Conservation (phyloP, 2,329 filamentous ascomycete species). For the Alternaria ethzedia region DNA sequence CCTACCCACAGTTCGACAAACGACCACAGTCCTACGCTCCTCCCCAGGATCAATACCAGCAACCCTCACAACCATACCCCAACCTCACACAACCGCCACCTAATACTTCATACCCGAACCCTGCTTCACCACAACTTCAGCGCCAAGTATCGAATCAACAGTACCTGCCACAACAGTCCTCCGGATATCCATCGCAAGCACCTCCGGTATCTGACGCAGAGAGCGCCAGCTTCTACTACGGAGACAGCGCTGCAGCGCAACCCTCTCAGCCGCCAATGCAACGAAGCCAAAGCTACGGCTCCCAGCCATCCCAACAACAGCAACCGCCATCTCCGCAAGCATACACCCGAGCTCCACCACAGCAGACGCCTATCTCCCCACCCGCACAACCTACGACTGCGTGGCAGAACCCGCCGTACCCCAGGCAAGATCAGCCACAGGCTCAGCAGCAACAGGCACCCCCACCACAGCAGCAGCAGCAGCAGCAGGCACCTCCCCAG, state of each 20-base stretch:
- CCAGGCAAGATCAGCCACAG: slow-evolving; percentile 35
- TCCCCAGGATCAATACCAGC: slow-evolving; percentile 41
- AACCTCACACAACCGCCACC: slow-evolving; percentile 37
- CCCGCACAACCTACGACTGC: slow-evolving; percentile 38
- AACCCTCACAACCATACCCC: slow-evolving; percentile 45
- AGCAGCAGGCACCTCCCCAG: slow-evolving; percentile 21
- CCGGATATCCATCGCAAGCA: slow-evolving; percentile 44
- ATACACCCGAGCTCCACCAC: slow-evolving; percentile 33
- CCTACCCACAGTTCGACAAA: slow-evolving; percentile 47
- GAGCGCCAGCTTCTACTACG: slow-evolving; percentile 45
- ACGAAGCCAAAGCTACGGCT: slow-evolving; percentile 38
- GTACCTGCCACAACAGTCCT: slow-evolving; percentile 40
- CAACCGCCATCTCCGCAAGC: slow-evolving; percentile 46
- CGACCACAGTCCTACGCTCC: slow-evolving; percentile 37
- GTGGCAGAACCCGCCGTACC: slow-evolving; percentile 43
- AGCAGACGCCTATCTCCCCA: slow-evolving; percentile 41
- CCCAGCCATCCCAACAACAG: slow-evolving; percentile 40
- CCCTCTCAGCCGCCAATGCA: slow-evolving; percentile 35
- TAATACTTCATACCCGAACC: slow-evolving; percentile 37
- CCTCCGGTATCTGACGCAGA: slow-evolving; percentile 43
- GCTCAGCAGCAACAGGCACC: slow-evolving; percentile 28
- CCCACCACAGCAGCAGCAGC: slow-evolving; percentile 33
- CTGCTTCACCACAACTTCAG: slow-evolving; percentile 47
- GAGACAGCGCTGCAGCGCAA: slow-evolving; percentile 30
- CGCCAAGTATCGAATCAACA: slow-evolving; percentile 42